Evolutionary conservation across 2,329 filamentous ascomycete species (phyloP).

Genomic region (Stenocarpella maydis): DNA sequence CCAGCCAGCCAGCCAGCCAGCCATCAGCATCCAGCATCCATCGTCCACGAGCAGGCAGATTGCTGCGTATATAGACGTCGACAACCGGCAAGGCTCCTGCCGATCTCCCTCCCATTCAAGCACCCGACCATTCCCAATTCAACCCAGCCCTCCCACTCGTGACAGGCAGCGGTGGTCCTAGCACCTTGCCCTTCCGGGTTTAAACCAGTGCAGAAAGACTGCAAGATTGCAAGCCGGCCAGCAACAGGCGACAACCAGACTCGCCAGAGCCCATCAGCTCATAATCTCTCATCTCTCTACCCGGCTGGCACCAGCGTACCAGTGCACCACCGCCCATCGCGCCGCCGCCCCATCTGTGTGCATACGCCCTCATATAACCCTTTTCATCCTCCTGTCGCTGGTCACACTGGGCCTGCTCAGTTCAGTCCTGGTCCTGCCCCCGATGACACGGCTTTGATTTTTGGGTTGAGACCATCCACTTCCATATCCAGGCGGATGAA

Average conservation of each 20-base stretch:
- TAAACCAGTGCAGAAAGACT: conserved; percentile 20
- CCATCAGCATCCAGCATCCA: conserved; percentile 1
- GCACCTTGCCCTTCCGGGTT: conserved; percentile 25
- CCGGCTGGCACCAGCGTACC: conserved; percentile 2
- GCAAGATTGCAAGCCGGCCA: background rate
- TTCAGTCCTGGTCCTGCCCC: background rate
- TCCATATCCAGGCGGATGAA: conserved; percentile 19
- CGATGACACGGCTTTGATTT: conserved; percentile 31
- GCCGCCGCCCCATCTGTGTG: conserved; percentile 20
- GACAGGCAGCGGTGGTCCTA: conserved; percentile 26
- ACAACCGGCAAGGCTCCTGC: conserved; percentile 22
- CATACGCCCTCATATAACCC: conserved; percentile 26
- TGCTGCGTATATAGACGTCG: conserved; percentile 12
- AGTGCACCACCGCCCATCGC: conserved; percentile 14
- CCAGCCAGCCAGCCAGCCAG: background rate
- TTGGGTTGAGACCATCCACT: conserved; percentile 13
- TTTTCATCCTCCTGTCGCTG: conserved; percentile 11
- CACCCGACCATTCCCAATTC: conserved; percentile 12
- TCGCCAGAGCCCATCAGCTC: conserved; percentile 22
- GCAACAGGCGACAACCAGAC: conserved; percentile 7
- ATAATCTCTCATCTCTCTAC: conserved; percentile 23
- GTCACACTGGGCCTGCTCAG: too few relatives aligned
- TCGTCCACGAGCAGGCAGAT: background rate
- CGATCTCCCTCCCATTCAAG: conserved; percentile 25
- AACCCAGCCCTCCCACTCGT: conserved; percentile 18